A percentile compares a stretch with the other conserved stretches of the same genome.
Evolutionary conservation across 23 red algal species (phyloP).

Genomic region (Gracilaria caudata): DNA sequence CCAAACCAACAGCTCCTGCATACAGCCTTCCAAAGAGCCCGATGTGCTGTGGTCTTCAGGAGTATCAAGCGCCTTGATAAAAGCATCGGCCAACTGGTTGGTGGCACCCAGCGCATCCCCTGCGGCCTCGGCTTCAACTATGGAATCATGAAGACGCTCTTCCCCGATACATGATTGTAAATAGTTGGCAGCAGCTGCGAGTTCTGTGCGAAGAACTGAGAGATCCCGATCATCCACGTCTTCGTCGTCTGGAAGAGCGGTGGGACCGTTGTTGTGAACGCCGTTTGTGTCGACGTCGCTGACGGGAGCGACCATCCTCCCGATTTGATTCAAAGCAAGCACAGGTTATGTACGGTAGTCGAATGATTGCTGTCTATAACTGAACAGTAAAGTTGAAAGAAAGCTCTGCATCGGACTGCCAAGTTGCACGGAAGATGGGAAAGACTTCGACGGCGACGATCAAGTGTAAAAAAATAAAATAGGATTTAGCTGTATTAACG

Average conservation of each 20-base stretch:
- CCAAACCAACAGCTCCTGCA: constrained; percentile 69
- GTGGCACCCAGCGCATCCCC: constrained; percentile 30
- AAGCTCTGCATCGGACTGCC: neutral
- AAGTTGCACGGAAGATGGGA: neutral
- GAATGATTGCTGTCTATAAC: neutral
- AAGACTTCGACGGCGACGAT: neutral
- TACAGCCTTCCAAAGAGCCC: constrained; percentile 67
- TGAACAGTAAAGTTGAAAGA: neutral
- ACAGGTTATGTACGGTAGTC: constrained; percentile 6
- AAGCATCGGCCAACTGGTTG: constrained; percentile 44
- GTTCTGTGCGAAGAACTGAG: constrained; percentile 37
- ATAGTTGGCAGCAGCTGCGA: constrained; percentile 56
- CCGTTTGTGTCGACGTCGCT: constrained; percentile 56
- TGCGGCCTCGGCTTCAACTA: constrained; percentile 9
- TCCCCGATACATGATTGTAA: constrained; percentile 12
- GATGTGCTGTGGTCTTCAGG: constrained; percentile 20
- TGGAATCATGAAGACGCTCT: constrained; percentile 1
- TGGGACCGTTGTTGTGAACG: constrained; percentile 35
- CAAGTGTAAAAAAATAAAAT: neutral
- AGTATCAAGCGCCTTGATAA: constrained; percentile 44
- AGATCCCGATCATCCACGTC: constrained; percentile 40
- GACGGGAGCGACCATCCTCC: constrained; percentile 25
- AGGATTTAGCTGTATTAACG: too few relatives aligned
- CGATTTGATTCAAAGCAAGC: neutral
- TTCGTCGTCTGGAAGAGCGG: constrained; percentile 5